Evolutionary conservation across 2,329 filamentous ascomycete species (phyloP).

Genomic region (Mollisia scopiformis): DNA sequence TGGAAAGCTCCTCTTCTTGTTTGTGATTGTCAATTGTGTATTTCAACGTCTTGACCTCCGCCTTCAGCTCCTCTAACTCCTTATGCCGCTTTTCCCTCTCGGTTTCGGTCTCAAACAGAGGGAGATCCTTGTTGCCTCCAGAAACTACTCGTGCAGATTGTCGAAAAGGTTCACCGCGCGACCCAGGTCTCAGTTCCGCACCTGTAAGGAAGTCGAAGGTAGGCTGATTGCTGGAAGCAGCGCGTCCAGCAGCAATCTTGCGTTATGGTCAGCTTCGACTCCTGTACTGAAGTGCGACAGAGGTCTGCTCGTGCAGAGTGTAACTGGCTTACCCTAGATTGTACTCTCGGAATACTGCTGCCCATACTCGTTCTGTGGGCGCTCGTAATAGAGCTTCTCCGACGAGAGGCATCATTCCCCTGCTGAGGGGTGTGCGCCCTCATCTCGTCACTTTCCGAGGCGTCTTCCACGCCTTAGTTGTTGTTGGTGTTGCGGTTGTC

Average conservation of each 20-base stretch:
- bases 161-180: constrained; percentile 28
- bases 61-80: constrained; percentile 78
- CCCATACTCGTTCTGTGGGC: constrained; percentile 33
- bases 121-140: constrained; percentile 48
- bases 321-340: constrained; percentile 32
- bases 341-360: constrained; percentile 33
- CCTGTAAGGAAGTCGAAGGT: constrained; percentile 63
- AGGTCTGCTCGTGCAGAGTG: neutral
- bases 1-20: constrained; percentile 82
- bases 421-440: constrained; percentile 35
- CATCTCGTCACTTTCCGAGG: constrained; percentile 23
- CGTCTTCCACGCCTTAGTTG: constrained; percentile 11
- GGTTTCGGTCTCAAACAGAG: constrained; percentile 39
- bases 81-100: constrained; percentile 28
- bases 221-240: constrained; percentile 50
- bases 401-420: constrained; percentile 24
- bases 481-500: constrained; percentile 17
- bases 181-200: constrained; percentile 42
- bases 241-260: constrained; percentile 49
- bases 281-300: neutral
- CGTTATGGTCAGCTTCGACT: neutral
- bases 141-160: constrained; percentile 56
- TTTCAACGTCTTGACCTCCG: constrained; percentile 83
- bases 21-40: constrained; percentile 88
- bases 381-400: constrained; percentile 28